A percentile compares a stretch with the other conserved stretches of the same genome.
Evolutionary conservation across 2,329 filamentous ascomycete genomes (phyloP).

Genomic region (Claviceps lovelessii): DNA sequence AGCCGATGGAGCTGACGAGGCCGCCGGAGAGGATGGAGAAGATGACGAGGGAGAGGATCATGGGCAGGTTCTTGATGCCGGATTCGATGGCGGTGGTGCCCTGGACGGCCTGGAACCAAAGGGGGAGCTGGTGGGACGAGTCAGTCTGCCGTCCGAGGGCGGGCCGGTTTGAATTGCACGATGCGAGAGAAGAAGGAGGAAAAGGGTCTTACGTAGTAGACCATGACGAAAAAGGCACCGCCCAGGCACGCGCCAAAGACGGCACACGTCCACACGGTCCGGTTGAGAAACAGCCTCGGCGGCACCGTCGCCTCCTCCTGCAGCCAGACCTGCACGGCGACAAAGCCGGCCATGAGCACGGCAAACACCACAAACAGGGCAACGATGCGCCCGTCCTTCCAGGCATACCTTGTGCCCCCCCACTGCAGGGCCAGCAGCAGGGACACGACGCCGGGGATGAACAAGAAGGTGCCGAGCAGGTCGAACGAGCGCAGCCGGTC

Average conservation of each 20-base stretch:
- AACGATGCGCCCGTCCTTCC: constrained; percentile 6
- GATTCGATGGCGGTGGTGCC: constrained; percentile 17
- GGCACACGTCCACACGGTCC: constrained; percentile 15
- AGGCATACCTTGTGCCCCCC: constrained; percentile 25
- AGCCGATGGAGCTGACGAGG: constrained; percentile 19
- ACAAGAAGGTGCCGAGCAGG: constrained; percentile 17
- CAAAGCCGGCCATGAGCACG: constrained; percentile 12
- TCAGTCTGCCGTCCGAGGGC: too few relatives aligned
- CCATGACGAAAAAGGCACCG: constrained; percentile 5
- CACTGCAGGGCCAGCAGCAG: constrained; percentile 37
- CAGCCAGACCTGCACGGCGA: constrained; percentile 19
- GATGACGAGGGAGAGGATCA: constrained; percentile 16
- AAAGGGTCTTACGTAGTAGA: constrained; percentile 6
- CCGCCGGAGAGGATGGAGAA: constrained; percentile 15
- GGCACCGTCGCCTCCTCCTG: constrained; percentile 9
- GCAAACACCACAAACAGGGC: constrained; percentile 5
- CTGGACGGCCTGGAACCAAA: constrained; percentile 35
- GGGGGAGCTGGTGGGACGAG: constrained; percentile 7
- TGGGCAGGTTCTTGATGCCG: constrained; percentile 16
- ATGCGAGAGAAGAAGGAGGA: constrained; percentile 15
- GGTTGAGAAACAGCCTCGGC: constrained; percentile 4
- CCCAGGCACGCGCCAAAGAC: constrained; percentile 13
- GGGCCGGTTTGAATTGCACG: too few relatives aligned
- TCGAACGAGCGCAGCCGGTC: constrained; percentile 4
- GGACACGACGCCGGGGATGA: constrained; percentile 26